Base-by-base conservation (phyloP, 2,329 filamentous ascomycete species). In the Venturiaceae sp. region DNA sequence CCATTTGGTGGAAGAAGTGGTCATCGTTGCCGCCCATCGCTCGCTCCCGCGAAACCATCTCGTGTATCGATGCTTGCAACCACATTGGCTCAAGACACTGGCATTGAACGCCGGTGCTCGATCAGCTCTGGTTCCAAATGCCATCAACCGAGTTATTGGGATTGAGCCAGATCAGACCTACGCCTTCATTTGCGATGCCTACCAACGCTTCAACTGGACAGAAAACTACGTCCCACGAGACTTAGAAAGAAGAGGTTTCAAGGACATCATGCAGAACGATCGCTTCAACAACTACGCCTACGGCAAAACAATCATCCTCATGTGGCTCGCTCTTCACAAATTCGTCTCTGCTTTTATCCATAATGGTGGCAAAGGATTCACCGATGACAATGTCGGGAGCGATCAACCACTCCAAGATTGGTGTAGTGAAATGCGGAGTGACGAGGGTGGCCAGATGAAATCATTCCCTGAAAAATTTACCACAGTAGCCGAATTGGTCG, bases 31-130 rank as follows among this genome's bases (percentile, higher is more conserved):
- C 1, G 72, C 74, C 0, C 71, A 77, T 61, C 73, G 76, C 6
- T 68, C 68, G 1, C 66, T 79, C 5, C 70, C 71, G 7, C 67
- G 66, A 62, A 63, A 71, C n/a, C 77, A 80, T 62, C 63, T 72
- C 5, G 69, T 80, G 2, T 77, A 72, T 66, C 66, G 69, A 50
- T 64, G 78, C 0, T 66, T 80, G 0, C 68, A 71, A 11, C 77
- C 76, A 0, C 77, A 79, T 58, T 80, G 78, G 78, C 72, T 72
- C 60, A 78, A 76, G 64, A 80, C 78, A 0, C 70, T 80, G 1
- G 72, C 77, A 0, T 66, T 80, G 59, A 80, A 80, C 58, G 74
- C 76, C 0, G 74, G 75, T 0, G 77, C 76, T 0, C 69, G 78
- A 34, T 64, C 67, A 2, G 70, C 69, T 1, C 69, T 80, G 1